Conservation (phyloP, 2,329 filamentous ascomycete genomes). For the Balansia obtecta region DNA sequence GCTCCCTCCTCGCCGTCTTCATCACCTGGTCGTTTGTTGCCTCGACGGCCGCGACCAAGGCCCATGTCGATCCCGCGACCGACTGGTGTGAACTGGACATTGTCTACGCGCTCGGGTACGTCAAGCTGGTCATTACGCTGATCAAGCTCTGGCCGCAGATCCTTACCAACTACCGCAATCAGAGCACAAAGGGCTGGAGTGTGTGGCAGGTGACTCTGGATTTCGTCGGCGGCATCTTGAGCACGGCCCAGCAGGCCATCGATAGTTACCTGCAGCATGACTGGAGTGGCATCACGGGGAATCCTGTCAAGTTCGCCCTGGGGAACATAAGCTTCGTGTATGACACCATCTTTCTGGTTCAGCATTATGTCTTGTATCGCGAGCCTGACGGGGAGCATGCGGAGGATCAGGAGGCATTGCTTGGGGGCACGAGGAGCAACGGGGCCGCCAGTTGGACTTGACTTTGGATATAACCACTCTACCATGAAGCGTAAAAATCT, state of each 20-base stretch:
- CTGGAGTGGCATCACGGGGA: constrained; percentile 84
- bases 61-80: constrained; percentile 21
- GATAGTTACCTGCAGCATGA: constrained; percentile 76
- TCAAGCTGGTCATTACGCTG: constrained; percentile 79
- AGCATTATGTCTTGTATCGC: constrained; percentile 75
- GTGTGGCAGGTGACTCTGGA: constrained; percentile 79
- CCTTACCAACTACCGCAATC: constrained; percentile 68
- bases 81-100: constrained; percentile 53
- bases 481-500: too few species aligned
- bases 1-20: constrained; percentile 50
- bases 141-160: constrained; percentile 91
- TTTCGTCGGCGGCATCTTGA: constrained; percentile 68
- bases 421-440: constrained; percentile 11
- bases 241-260: constrained; percentile 67
- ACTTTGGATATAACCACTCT: background rate
- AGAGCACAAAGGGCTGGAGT: constrained; percentile 79
- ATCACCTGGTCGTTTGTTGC: constrained; percentile 35
- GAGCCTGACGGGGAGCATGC: constrained; percentile 3
- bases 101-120: constrained; percentile 62
- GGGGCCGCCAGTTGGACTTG: background rate
- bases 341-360: constrained; percentile 72
- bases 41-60: constrained; percentile 19
- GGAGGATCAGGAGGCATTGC: constrained; percentile 11
- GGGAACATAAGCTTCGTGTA: constrained; percentile 80
- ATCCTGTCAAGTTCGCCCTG: constrained; percentile 80